These are phyloP conservation scores for Penicillium vulpinum DNA, from an alignment of 2,329 filamentous ascomycete genomes.

Conservation along the genomic window DNA sequence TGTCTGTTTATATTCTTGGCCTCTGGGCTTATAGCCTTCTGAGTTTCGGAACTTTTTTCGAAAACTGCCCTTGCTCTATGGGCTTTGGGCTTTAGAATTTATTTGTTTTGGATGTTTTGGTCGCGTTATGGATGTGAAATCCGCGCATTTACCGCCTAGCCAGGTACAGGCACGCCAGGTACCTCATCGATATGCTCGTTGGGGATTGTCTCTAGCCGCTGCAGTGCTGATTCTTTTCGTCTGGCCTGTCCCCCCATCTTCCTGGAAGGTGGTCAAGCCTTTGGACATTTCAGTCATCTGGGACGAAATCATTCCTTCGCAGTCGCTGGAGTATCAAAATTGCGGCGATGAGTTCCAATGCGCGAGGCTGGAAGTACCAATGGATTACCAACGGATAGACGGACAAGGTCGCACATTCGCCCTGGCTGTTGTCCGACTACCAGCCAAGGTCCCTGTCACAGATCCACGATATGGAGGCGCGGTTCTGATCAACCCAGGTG, in stretches of 20 bases:
- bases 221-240: background rate
- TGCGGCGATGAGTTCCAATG: slow-evolving; percentile 52
- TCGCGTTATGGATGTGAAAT: background rate
- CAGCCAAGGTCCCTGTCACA: slow-evolving; percentile 43
- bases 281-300: slow-evolving; percentile 8
- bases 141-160: background rate
- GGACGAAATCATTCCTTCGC: slow-evolving; percentile 31
- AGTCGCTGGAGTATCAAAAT: slow-evolving; percentile 35
- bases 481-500: slow-evolving; percentile 50
- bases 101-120: background rate
- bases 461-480: slow-evolving; percentile 50
- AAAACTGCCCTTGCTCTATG: background rate
- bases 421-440: slow-evolving; percentile 49
- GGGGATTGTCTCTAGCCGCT: slow-evolving; percentile 2
- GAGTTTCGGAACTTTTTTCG: too few species aligned
- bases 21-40: background rate
- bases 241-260: slow-evolving; percentile 1
- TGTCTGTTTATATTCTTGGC: background rate
- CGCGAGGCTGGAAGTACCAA: slow-evolving; percentile 51
- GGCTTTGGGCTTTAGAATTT: background rate
- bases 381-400: slow-evolving; percentile 47
- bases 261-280: background rate
- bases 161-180: background rate
- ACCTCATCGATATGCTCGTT: background rate
- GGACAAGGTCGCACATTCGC: slow-evolving; percentile 36